Percentiles rank a stretch among this genome's conserved stretches.
These are phyloP conservation scores for Monascus ruber DNA, from an alignment of 2,329 filamentous ascomycete genomes.

Conservation along the genomic window DNA sequence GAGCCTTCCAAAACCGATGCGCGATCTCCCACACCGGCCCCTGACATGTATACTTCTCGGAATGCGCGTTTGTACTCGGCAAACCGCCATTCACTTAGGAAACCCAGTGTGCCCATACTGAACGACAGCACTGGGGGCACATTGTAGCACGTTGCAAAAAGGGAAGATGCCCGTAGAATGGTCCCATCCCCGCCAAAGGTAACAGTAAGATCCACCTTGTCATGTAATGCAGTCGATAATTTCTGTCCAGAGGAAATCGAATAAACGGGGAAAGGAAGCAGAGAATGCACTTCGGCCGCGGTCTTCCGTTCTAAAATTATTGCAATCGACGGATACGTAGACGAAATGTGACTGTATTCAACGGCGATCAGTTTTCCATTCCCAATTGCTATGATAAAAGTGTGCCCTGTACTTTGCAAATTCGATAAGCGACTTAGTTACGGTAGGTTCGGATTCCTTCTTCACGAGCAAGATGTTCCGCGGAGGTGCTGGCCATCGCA, in stretches of 20 bases:
- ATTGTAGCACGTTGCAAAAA: slow-evolving; percentile 68
- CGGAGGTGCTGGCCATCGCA: slow-evolving; percentile 57
- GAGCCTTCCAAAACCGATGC: slow-evolving; percentile 33
- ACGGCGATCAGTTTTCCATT: not conserved
- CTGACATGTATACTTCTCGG: slow-evolving; percentile 82
- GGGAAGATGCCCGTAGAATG: slow-evolving; percentile 70
- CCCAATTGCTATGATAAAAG: not conserved
- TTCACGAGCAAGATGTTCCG: slow-evolving; percentile 59
- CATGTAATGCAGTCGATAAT: slow-evolving; percentile 45
- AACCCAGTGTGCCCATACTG: slow-evolving; percentile 92
- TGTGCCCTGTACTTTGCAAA: slow-evolving; percentile 37
- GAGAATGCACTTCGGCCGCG: slow-evolving; percentile 58
- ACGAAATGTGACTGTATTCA: slow-evolving; percentile 53
- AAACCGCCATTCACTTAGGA: slow-evolving; percentile 95
- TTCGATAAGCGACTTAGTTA: slow-evolving; percentile 47
- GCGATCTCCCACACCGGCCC: slow-evolving; percentile 42
- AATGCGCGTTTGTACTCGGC: slow-evolving; percentile 84
- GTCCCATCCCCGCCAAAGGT: slow-evolving; percentile 92
- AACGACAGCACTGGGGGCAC: slow-evolving; percentile 91
- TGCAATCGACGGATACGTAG: slow-evolving; percentile 68
- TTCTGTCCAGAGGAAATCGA: slow-evolving; percentile 25
- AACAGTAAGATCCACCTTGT: slow-evolving; percentile 77
- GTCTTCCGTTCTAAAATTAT: slow-evolving; percentile 72
- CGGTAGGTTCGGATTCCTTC: slow-evolving; percentile 48
- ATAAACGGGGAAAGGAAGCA: slow-evolving; percentile 64